Evolutionary conservation across 371 early-diverging fungal genomes (phyloP).

Genomic region (Circinella minor): DNA sequence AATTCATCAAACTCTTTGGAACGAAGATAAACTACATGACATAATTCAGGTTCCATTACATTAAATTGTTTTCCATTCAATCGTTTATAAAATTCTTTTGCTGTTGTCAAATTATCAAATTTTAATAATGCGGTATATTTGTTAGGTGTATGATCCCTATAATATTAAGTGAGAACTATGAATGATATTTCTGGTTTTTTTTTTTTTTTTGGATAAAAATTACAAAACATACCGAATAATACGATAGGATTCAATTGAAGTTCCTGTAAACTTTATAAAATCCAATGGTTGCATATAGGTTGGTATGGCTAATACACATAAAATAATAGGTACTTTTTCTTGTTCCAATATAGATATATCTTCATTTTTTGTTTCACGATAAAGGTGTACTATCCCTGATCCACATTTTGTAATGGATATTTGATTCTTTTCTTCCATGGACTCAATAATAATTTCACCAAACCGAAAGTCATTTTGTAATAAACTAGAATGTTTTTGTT

Average conservation of each 20-base stretch:
- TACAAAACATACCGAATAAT: conserved; percentile 62
- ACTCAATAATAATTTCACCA: not conserved
- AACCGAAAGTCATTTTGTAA: not conserved
- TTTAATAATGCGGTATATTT: conserved; percentile 65
- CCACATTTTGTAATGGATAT: conserved; percentile 2
- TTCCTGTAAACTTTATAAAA: conserved; percentile 71
- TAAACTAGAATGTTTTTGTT: not conserved
- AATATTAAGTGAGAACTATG: not conserved
- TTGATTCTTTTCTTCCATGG: not conserved
- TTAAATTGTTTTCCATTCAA: conserved; percentile 86
- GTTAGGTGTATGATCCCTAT: conserved; percentile 78
- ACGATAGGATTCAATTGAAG: conserved; percentile 66
- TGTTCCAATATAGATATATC: conserved; percentile 32
- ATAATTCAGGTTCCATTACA: conserved; percentile 81
- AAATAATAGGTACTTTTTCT: conserved; percentile 43
- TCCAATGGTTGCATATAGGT: conserved; percentile 86
- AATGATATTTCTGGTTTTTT: too few species aligned
- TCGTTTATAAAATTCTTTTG: conserved; percentile 70
- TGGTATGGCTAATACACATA: conserved; percentile 88
- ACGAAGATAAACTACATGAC: conserved; percentile 78
- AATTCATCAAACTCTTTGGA: conserved; percentile 19
- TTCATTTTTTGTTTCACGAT: conserved; percentile 51
- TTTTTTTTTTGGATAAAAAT: not conserved
- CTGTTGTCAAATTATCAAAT: conserved; percentile 62
- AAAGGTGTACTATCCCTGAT: conserved; percentile 75